Evolutionary conservation across 1,284 basidiomycete genomes (phyloP), one percentile per base, ranked within the genome.

Genomic region (Thelephora terrestris): DNA sequence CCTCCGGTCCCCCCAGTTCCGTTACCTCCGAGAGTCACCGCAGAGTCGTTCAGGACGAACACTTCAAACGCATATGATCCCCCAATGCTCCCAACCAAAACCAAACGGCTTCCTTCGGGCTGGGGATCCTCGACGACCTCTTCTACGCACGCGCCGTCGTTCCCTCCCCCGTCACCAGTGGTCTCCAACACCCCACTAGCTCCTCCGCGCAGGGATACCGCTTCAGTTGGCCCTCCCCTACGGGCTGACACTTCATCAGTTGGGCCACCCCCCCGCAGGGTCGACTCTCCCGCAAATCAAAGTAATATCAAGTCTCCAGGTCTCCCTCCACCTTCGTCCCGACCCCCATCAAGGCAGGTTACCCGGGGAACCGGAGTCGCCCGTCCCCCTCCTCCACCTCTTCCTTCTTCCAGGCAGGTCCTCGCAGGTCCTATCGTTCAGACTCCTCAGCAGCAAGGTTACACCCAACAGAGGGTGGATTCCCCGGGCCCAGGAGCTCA

Each of bases 51-150:
- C 60, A 63, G 85, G 47, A 81, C 84, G 16, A 83, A 79, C 61
- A 66, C 76, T 18, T 71, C 68, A 18, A 85, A 88, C 57, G 86
- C 87, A 1, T 90, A 89, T 56, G 86, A 90, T 54, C 86, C 86
- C 14, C 86, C 86, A 23, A 74, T 90, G 48, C 80, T 78, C 18
- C 69, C 74, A 5, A 67, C 71, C 17, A 78, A 74, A 57, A 64
- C 70, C 14, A 42, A 20, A 18, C 39, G 39, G 12, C 25, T 14
- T 20, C 10, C 39, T 20, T 32, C 29, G 7, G 29, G 29, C 12
- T 32, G 29, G 29, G 29, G 29, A 32, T 10, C 29, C 3, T 3
- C 29, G 29, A 32, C 9, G 12, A 32, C 29, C 29, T 32, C 38
- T 25, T 20, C 45, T 16, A 35, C 36, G 21, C 38, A 38, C 21